Evolutionary conservation across 2,329 filamentous ascomycete genomes (phyloP).

Genomic region (Paracorniculantispora psalliotae): DNA sequence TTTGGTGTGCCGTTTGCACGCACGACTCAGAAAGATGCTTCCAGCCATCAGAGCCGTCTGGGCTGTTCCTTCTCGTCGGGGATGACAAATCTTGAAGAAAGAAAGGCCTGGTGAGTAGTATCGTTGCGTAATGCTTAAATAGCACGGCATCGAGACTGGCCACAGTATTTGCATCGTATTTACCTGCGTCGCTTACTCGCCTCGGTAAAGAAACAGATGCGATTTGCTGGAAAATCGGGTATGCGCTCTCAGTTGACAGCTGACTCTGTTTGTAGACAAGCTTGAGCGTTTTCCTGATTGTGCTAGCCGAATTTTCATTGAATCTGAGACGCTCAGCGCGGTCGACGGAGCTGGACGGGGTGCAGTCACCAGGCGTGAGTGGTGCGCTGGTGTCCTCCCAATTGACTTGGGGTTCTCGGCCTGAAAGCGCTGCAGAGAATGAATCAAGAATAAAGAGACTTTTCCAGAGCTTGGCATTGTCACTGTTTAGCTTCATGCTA

Average conservation of each 20-base stretch:
- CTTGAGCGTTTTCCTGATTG: constrained; percentile 1
- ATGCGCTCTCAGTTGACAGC: not conserved
- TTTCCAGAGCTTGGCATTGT: constrained; percentile 1
- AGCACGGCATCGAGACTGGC: not conserved
- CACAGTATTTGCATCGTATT: not conserved
- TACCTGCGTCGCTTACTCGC: not conserved
- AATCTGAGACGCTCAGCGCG: not conserved
- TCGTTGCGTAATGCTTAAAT: not conserved
- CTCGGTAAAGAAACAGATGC: not conserved
- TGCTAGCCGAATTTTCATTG: not conserved
- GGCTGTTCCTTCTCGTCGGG: not conserved
- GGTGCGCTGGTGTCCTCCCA: not conserved
- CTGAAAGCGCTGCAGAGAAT: not conserved
- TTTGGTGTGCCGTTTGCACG: not conserved
- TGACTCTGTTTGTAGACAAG: not conserved
- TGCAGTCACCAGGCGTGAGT: not conserved
- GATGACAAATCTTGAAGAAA: not conserved
- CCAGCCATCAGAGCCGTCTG: not conserved
- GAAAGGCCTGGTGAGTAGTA: not conserved
- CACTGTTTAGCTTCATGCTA: not conserved
- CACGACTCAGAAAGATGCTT: not conserved
- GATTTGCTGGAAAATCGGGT: not conserved
- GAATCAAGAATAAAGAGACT: constrained; percentile 8
- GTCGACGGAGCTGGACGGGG: not conserved
- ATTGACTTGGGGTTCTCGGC: not conserved